Conservation (phyloP, 805 yeast genomes). For the Priceomyces melissophilus region DNA sequence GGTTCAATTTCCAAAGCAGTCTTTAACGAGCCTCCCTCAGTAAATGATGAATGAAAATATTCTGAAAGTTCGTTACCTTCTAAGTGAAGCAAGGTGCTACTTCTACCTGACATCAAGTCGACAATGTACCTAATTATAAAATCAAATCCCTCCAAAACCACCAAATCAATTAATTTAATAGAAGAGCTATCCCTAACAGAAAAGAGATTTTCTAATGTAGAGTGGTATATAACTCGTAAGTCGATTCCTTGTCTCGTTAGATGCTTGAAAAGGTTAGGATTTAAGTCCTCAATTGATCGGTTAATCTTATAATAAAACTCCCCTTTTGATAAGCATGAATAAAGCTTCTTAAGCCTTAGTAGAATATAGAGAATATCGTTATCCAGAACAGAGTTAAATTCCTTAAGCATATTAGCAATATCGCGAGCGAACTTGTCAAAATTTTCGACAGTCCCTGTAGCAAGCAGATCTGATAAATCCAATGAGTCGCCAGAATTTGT, state of each 20-base stretch:
- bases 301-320: conserved; percentile 35
- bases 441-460: conserved; percentile 7
- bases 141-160: conserved; percentile 40
- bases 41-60: conserved; percentile 15
- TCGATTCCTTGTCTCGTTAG: conserved; percentile 35
- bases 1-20: conserved; percentile 18
- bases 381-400: conserved; percentile 4
- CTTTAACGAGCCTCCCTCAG: background rate
- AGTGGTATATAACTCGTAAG: conserved; percentile 17
- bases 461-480: conserved; percentile 15
- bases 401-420: background rate
- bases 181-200: background rate
- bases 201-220: conserved; percentile 4
- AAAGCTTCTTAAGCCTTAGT: conserved; percentile 30
- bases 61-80: conserved; percentile 24
- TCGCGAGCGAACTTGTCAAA: conserved; percentile 1
- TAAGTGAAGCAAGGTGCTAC: conserved; percentile 13
- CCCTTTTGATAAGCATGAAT: conserved; percentile 22
- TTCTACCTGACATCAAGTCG: conserved; percentile 16
- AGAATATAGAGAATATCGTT: conserved; percentile 32
- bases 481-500: background rate
- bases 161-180: conserved; percentile 27
- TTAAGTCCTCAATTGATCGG: conserved; percentile 35
- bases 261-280: conserved; percentile 25
- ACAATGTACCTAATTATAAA: conserved; percentile 27